Base-by-base conservation (phyloP, 1,139 yeast species). In the Kodamaea anthophila region DNA sequence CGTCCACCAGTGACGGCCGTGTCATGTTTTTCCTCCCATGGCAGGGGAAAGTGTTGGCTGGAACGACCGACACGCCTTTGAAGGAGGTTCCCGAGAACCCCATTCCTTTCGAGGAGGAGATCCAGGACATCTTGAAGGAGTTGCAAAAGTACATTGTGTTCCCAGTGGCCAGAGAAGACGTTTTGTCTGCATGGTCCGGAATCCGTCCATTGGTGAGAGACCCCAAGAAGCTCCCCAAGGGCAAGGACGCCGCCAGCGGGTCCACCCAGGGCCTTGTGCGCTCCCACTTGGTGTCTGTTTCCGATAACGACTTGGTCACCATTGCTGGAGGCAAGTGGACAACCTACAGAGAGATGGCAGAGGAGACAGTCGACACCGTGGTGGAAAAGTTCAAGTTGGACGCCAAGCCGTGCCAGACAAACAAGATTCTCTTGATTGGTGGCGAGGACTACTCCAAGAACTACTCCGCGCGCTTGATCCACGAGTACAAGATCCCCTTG, bases 291-390 rank as follows among this genome's bases (percentile, higher is more conserved):
- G 72, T 88, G 37, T 72, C 82, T 46, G 70, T 76, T 26, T 74
- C 94, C 13, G 74, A 69, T 36, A 67, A 81, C 30, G 93, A 91
- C 14, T 70, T 88, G 44, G 69, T 88, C 30, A 88, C 97, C 29
- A 83, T 88, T 46, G 82, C 95, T 16, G 97, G 97, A 49, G 97
- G 97, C 58, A 88, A 88, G 62, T 88, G 97, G 97, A 88, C 97
- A 34, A 88, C 97, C 23, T 88, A 87, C 65, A 75, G 97, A 64
- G 95, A 86, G 64, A 88, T 88, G 97, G 96, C 97, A 21, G 79
- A 87, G 62, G 96, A 88, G 63, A 85, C 96, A 28, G 80, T 88
- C 30, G 82, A 85, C 56, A 77, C 76, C 43, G 75, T 85, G 36
- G 69, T 85, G 33, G 68, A 74, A 48, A 58, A 66, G 32, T 69